These are phyloP conservation scores for Aureobasidium lini DNA, from an alignment of 2,329 filamentous ascomycete species.

Conservation along the genomic window DNA sequence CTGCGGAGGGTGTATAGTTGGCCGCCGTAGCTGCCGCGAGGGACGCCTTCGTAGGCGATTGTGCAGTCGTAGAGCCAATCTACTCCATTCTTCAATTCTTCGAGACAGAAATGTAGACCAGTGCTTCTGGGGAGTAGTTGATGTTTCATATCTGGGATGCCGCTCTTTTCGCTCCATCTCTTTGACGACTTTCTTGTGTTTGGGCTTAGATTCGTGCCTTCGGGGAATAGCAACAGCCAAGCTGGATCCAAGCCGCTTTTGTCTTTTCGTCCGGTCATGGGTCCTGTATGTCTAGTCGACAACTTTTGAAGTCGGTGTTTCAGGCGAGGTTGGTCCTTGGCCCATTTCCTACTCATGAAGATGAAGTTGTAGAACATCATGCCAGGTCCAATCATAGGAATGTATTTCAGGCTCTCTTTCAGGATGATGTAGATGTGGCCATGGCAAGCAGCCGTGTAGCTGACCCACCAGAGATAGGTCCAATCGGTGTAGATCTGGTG, in stretches of 20 bases:
- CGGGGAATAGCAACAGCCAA: constrained; percentile 84
- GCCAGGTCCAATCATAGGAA: constrained; percentile 72
- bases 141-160: constrained; percentile 62
- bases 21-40: constrained; percentile 74
- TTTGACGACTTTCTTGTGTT: constrained; percentile 64
- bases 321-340: constrained; percentile 66
- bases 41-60: constrained; percentile 87
- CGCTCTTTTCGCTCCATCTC: constrained; percentile 69
- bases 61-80: constrained; percentile 91
- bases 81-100: constrained; percentile 64
- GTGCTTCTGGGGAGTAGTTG: constrained; percentile 71
- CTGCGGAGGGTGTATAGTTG: constrained; percentile 78
- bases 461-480: constrained; percentile 90
- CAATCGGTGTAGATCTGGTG: constrained; percentile 89
- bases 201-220: constrained; percentile 74
- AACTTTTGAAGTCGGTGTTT: constrained; percentile 68
- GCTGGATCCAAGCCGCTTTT: constrained; percentile 51
- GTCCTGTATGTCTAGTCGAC: constrained; percentile 39
- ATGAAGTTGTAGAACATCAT: constrained; percentile 88
- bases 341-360: constrained; percentile 89
- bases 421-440: constrained; percentile 85
- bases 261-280: constrained; percentile 28
- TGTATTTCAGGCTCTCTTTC: constrained; percentile 76
- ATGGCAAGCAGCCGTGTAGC: constrained; percentile 77
- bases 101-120: constrained; percentile 70